These are phyloP conservation scores for Pontederia paniculata DNA, from an alignment of 176 grass and related monocot genomes.

Conservation along the genomic window DNA sequence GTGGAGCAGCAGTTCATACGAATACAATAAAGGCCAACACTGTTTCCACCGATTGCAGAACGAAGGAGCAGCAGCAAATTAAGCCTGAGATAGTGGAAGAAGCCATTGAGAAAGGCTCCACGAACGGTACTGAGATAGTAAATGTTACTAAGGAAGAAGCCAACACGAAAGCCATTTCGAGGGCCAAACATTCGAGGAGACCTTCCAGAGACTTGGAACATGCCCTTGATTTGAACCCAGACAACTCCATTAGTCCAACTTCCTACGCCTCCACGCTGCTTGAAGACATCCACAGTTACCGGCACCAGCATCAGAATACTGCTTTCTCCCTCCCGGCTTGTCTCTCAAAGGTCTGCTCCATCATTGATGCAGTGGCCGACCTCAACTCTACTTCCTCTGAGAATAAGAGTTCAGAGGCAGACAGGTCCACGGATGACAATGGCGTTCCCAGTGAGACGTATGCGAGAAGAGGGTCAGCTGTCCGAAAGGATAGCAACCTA, in stretches of 20 bases:
- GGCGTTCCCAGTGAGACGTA: slow-evolving; percentile 28
- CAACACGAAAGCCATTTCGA: slow-evolving; percentile 22
- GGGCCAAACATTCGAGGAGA: slow-evolving; percentile 37
- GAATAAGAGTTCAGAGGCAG: slow-evolving; percentile 32
- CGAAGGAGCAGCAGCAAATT: not conserved
- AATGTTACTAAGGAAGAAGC: slow-evolving; percentile 20
- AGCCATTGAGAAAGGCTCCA: slow-evolving; percentile 25
- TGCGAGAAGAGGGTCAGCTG: not conserved
- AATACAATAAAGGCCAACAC: not conserved
- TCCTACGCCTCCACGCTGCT: slow-evolving; percentile 68
- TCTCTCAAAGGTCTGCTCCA: slow-evolving; percentile 85
- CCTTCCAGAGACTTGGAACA: slow-evolving; percentile 79
- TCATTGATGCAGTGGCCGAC: slow-evolving; percentile 76
- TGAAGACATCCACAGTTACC: slow-evolving; percentile 87
- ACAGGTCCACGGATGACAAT: slow-evolving; percentile 27
- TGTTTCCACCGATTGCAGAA: not conserved
- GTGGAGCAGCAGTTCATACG: not conserved
- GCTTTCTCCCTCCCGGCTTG: slow-evolving; percentile 70
- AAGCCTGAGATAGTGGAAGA: slow-evolving; percentile 13
- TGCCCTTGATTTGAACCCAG: not conserved
- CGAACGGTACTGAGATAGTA: slow-evolving; percentile 18
- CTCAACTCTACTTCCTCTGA: slow-evolving; percentile 69
- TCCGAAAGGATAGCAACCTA: slow-evolving; percentile 45
- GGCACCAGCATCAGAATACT: slow-evolving; percentile 40
- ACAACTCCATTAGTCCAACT: slow-evolving; percentile 21